Base-by-base conservation (phyloP, 2,329 filamentous ascomycete species). In the Cryphonectria radicalis region DNA sequence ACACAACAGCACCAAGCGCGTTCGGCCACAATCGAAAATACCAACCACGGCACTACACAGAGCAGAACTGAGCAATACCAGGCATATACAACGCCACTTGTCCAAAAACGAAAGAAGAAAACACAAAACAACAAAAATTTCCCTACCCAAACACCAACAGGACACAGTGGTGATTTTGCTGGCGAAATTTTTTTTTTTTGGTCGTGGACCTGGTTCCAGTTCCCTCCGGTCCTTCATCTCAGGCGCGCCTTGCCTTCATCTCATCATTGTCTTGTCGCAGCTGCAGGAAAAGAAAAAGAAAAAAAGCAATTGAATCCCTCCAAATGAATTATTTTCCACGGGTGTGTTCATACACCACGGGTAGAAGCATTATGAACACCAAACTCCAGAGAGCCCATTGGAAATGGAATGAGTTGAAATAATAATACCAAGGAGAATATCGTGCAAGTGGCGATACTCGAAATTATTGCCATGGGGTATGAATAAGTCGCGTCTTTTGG, bases 341-440 rank as follows among this genome's bases (percentile, higher is more conserved):
- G 25, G 65, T 63, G 25, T 66, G 68, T 67, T 46, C 67, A 73
- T 73, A 69, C 71, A 71, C 55, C 66, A 37, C n/a, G 46, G 67
- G 62, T 42, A 71, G 46, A 53, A 68, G 28, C 40, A 62, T 35
- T 32, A 37, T 28, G 28, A 70, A 55, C 50, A 67, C 63, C 57
- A 57, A 63, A 71, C 63, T 63, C 71, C 69, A 42, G 22, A 67
- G 55, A 66, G 55, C 13, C 28, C 50, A 68, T 11, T 11, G 32
- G 64, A 64, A 66, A n/a, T 43, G n/a, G 60, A 55, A 71, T 53
- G 57, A 70, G 46, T 65, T 32, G 65, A 28, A 71, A 65, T 40
- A 43, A n/a, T 66, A 57, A 65, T 57, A 53, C 35, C 69, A 50
- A 46, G 43, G 25, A 60, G 35, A 62, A 46, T 67, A 68, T 65